A percentile compares a stretch with the other conserved stretches of the same genome.
Conservation (phyloP, 2,329 filamentous ascomycete species). For the Nigrograna mackinnonii region DNA sequence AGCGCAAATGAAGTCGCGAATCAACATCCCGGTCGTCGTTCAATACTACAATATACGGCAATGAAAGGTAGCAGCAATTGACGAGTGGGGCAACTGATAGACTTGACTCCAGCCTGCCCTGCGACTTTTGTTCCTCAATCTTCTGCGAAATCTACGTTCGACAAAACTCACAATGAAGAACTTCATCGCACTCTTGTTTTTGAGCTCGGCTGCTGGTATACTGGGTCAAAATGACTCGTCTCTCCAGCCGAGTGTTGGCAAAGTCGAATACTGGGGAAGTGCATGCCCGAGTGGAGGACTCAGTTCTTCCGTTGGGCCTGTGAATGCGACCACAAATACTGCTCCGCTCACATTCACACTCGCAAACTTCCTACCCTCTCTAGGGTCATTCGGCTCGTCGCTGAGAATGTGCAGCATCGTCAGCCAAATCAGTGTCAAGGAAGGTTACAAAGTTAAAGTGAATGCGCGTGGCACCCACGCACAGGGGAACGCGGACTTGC, state of each 20-base stretch:
- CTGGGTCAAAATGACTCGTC: slow-evolving; percentile 2
- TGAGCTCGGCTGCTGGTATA: slow-evolving; percentile 3
- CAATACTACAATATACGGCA: slow-evolving; percentile 12
- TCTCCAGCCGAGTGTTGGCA: slow-evolving; percentile 5
- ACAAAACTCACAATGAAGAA: slow-evolving; percentile 8
- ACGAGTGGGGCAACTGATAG: slow-evolving; percentile 9
- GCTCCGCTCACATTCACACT: slow-evolving; percentile 12
- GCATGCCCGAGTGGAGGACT: slow-evolving; percentile 15
- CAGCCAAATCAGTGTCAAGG: slow-evolving; percentile 2
- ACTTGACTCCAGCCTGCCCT: slow-evolving; percentile 2
- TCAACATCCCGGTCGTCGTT: slow-evolving; percentile 12
- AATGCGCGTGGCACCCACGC: slow-evolving; percentile 12
- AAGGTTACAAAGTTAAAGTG: slow-evolving; percentile 10
- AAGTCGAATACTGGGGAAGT: slow-evolving; percentile 14
- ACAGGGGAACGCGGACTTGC: slow-evolving; percentile 7
- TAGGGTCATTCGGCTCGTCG: slow-evolving; percentile 14
- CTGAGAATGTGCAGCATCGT: slow-evolving; percentile 17
- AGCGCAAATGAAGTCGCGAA: slow-evolving; percentile 18
- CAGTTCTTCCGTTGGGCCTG: slow-evolving; percentile 5
- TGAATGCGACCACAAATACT: slow-evolving; percentile 8
- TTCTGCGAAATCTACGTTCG: slow-evolving; percentile 2
- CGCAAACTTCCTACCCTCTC: slow-evolving; percentile 10
- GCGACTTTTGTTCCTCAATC: slow-evolving; percentile 1
- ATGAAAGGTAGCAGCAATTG: slow-evolving; percentile 7
- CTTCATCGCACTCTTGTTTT: slow-evolving; percentile 2